Conservation (phyloP, 2,329 filamentous ascomycete genomes). For the Fusarium luffae region DNA sequence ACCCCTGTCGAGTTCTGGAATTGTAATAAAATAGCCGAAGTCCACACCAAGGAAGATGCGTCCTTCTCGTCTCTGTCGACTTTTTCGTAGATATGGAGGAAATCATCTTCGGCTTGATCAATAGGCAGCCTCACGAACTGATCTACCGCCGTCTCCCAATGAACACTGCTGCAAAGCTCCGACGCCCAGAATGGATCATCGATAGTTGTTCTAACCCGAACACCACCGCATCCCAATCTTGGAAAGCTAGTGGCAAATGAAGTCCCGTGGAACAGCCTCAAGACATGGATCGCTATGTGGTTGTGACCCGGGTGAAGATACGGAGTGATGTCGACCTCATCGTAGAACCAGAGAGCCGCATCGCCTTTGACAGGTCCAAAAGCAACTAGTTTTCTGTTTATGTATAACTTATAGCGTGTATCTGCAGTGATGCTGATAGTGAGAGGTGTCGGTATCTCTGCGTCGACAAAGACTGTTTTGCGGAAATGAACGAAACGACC, state of each 20-base stretch:
- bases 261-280: background rate
- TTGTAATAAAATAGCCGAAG: background rate
- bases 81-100: slow-evolving; percentile 1
- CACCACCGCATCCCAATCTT: background rate
- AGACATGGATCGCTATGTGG: background rate
- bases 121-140: background rate
- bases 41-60: background rate
- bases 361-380: slow-evolving; percentile 4
- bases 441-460: background rate
- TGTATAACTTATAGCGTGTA: background rate
- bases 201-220: background rate
- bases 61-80: background rate
- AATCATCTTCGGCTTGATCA: background rate
- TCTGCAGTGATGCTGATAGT: background rate
- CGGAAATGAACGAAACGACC: slow-evolving; percentile 1
- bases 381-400: accelerated
- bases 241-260: background rate
- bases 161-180: background rate
- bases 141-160: background rate
- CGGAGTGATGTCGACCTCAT: background rate
- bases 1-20: background rate
- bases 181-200: background rate
- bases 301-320: background rate
- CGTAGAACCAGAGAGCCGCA: background rate
- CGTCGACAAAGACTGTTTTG: background rate